These are phyloP conservation scores for Annulohypoxylon nitens DNA, from an alignment of 495 filamentous ascomycete genomes.

Conservation along the genomic window DNA sequence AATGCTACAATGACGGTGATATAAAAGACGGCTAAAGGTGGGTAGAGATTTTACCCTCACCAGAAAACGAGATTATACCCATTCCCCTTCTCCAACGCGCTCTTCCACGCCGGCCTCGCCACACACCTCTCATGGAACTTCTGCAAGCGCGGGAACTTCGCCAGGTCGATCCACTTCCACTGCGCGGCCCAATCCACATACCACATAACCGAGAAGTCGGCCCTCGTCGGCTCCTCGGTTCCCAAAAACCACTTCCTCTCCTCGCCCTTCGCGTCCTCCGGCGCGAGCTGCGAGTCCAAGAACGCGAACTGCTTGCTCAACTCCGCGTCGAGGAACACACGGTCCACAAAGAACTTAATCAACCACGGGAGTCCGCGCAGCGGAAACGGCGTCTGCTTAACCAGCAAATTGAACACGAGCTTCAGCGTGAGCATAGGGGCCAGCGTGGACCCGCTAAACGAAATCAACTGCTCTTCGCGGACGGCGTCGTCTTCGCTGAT, in stretches of 20 bases:
- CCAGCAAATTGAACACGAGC: conserved; percentile 26
- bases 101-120: conserved; percentile 45
- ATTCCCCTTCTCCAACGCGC: conserved; percentile 51
- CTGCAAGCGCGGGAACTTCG: conserved; percentile 43
- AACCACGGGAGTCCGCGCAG: conserved; percentile 12
- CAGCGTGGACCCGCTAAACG: conserved; percentile 31
- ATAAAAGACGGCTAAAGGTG: too few species aligned
- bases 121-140: conserved; percentile 41
- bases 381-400: conserved; percentile 22
- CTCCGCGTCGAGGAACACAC: conserved; percentile 33
- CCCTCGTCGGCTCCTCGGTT: conserved; percentile 39
- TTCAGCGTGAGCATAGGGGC: conserved; percentile 23
- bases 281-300: conserved; percentile 35
- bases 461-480: conserved; percentile 46
- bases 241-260: conserved; percentile 40
- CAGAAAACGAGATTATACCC: conserved; percentile 44
- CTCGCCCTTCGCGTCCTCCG: not conserved
- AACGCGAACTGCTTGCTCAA: conserved; percentile 12
- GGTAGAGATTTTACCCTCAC: not conserved
- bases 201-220: conserved; percentile 45
- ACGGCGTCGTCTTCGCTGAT: conserved; percentile 37
- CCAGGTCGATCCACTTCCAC: conserved; percentile 40
- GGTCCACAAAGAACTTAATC: conserved; percentile 9
- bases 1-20: too few species aligned
- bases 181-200: conserved; percentile 44